These are phyloP conservation scores for Rosellinia necatrix DNA, from an alignment of 2,329 filamentous ascomycete species.

Conservation along the genomic window DNA sequence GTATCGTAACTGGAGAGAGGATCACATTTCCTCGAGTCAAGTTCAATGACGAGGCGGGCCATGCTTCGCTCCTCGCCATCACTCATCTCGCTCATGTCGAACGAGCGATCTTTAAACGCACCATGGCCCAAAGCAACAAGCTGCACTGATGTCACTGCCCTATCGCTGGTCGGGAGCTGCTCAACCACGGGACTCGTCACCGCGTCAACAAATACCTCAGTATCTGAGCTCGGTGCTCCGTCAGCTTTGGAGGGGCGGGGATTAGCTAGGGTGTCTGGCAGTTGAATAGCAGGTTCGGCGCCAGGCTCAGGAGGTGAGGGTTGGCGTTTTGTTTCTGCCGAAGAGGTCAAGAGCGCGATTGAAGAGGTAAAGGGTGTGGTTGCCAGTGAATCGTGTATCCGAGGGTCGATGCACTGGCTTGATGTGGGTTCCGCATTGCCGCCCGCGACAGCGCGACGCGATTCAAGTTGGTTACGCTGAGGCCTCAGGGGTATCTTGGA, in stretches of 20 bases:
- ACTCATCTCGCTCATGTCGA: conserved; percentile 42
- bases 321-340: background rate
- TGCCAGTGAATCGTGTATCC: background rate
- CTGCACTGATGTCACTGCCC: conserved; percentile 3
- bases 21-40: conserved; percentile 49
- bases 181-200: conserved; percentile 48
- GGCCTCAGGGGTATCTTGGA: conserved; percentile 3
- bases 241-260: conserved; percentile 29
- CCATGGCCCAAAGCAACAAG: background rate
- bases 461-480: background rate
- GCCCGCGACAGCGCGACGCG: background rate
- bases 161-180: conserved; percentile 37
- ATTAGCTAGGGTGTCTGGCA: conserved; percentile 27
- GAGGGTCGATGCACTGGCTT: background rate
- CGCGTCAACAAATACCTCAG: conserved; percentile 57
- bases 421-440: background rate
- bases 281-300: background rate
- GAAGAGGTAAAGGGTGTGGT: background rate
- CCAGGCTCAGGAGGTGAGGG: background rate
- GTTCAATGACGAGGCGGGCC: conserved; percentile 53
- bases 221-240: conserved; percentile 49
- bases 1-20: conserved; percentile 33
- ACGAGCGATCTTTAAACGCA: conserved; percentile 35
- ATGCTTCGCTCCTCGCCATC: conserved; percentile 53
- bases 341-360: background rate